Evolutionary conservation across 2,329 filamentous ascomycete species (phyloP).

Genomic region (Sarocladiaceae sp.): DNA sequence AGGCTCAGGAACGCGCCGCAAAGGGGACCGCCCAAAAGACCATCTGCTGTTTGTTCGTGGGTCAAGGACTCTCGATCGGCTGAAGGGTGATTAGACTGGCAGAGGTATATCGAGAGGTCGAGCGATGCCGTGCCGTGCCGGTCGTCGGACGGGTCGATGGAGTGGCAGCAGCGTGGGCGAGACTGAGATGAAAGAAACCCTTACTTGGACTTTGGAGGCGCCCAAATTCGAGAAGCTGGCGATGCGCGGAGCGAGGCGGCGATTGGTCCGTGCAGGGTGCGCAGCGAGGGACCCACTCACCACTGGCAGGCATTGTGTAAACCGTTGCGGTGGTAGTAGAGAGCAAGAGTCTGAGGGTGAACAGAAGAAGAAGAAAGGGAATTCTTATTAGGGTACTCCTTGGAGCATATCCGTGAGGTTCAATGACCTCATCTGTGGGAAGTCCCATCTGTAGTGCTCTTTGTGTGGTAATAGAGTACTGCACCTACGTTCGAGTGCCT

Average conservation of each 20-base stretch:
- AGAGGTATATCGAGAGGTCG: not conserved
- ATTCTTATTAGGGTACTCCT: too few species aligned
- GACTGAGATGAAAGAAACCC: too few species aligned
- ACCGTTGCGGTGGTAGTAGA: too few species aligned
- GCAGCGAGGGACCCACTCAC: not conserved
- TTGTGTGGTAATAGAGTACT: too few species aligned
- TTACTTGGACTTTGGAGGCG: not conserved
- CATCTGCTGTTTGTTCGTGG: not conserved
- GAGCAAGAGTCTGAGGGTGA: too few species aligned
- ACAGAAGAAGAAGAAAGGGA: too few species aligned
- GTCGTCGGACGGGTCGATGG: not conserved
- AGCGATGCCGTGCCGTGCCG: not conserved
- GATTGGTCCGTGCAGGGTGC: not conserved
- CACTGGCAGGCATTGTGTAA: too few species aligned
- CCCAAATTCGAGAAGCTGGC: not conserved
- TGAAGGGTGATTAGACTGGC: not conserved
- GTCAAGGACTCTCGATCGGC: not conserved
- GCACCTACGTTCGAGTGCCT: too few species aligned
- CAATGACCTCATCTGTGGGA: too few species aligned
- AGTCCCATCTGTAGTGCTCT: too few species aligned
- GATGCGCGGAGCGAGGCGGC: not conserved
- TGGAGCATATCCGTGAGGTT: too few species aligned
- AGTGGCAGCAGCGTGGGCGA: not conserved
- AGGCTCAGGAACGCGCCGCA: constrained; percentile 7
- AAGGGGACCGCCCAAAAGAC: not conserved